A percentile compares a stretch with the other conserved stretches of the same genome.
These are phyloP conservation scores for Cercospora zeae-maydis DNA, from an alignment of 2,329 filamentous ascomycete genomes.

Conservation along the genomic window DNA sequence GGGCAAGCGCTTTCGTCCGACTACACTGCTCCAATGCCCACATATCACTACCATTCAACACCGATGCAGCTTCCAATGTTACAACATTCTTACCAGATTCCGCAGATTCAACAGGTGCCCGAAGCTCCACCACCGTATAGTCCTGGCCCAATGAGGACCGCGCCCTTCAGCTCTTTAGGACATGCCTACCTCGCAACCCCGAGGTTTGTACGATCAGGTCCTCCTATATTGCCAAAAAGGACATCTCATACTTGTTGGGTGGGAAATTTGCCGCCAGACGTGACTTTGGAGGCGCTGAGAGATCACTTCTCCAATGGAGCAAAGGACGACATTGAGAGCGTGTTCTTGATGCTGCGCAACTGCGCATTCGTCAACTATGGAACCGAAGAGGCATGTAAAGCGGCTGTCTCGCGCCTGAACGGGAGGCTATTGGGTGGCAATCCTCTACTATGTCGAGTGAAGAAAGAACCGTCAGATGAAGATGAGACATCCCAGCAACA, in stretches of 20 bases:
- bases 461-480: constrained; percentile 42
- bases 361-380: constrained; percentile 96
- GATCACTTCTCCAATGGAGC: constrained; percentile 82
- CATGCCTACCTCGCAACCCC: neutral
- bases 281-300: constrained; percentile 77
- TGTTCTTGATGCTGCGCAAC: constrained; percentile 87
- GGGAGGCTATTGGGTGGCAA: constrained; percentile 85
- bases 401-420: constrained; percentile 78
- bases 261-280: constrained; percentile 82
- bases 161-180: neutral
- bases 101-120: neutral
- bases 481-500: neutral
- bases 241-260: constrained; percentile 91
- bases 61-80: neutral
- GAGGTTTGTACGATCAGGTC: constrained; percentile 44
- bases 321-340: constrained; percentile 70
- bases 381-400: constrained; percentile 68
- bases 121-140: neutral
- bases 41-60: neutral
- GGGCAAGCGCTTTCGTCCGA: too few relatives aligned
- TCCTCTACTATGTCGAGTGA: constrained; percentile 78
- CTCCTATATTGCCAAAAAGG: constrained; percentile 62
- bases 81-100: neutral
- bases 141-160: neutral
- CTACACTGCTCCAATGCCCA: too few relatives aligned